Evolutionary conservation across 176 grass and related monocot genomes (phyloP), one percentile per base, ranked within the genome.

Genomic region (Musa itinerans): DNA sequence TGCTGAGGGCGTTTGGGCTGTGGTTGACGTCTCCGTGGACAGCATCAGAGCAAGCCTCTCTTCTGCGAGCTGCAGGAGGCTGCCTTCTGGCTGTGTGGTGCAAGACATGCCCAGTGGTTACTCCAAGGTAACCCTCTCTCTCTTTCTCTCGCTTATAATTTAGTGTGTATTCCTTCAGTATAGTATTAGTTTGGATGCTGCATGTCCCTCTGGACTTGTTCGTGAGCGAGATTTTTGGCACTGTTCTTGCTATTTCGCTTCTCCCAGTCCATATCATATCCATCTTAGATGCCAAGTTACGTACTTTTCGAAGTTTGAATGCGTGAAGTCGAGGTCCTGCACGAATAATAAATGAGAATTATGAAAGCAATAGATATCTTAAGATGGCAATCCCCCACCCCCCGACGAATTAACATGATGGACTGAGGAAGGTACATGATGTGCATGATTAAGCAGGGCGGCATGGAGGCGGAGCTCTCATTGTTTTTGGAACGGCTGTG

Each of bases 81-180:
- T 70, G 34, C 68, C 68, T 51, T 70, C 68, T 8, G 84, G 88
- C 2, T 89, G 83, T 61, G 74, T 79, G 54, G 55, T 84, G 16
- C 17, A 81, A 55, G 75, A 83, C 52, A 63, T 59, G 50, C 27
- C 43, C 43, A 21, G 51, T 70, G 68, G 43, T 8, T 70, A 22
- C 74, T 82, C 59, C 49, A 82, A 82, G 88, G 82, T 87, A 5
- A n/a, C 3, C 34, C 19, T 52, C 34, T 65, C 59, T 52, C 57
- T 26, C 27, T 76, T 53, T 20, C 3, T 1, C 58, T 22, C 17
- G 4, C 4, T 43, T 43, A 43, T 43, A 43, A 43, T 43, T 43
- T 43, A 5, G 34, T 43, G 34, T 43, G 34, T 6, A 43, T 43
- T 43, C 34, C 34, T 43, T 43, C 3, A 43, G 34, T 6, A 43